These are phyloP conservation scores for Wickerhamomyces chaumierensis DNA, from an alignment of 805 yeast species.

Conservation along the genomic window DNA sequence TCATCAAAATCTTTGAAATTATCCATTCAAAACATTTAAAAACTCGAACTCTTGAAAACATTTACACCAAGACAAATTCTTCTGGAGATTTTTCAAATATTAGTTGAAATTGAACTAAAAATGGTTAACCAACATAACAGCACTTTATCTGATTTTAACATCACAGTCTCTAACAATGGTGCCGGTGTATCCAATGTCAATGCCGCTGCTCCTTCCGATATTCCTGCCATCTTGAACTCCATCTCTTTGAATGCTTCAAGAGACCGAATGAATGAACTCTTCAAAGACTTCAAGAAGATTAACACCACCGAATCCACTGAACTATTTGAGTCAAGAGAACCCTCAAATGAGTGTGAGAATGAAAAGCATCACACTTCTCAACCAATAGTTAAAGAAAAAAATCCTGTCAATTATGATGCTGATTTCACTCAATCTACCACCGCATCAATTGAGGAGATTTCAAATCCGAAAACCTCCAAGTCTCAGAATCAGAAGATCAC, in stretches of 20 bases:
- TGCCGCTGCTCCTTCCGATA: background rate
- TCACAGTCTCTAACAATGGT: background rate
- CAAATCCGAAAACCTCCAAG: slow-evolving; percentile 5
- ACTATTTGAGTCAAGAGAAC: background rate
- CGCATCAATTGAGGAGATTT: slow-evolving; percentile 11
- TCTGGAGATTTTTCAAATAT: background rate
- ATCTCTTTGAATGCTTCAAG: slow-evolving; percentile 17
- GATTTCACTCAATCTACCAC: slow-evolving; percentile 7
- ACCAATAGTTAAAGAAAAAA: background rate
- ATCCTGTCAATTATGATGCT: background rate
- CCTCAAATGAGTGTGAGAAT: background rate
- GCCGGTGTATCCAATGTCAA: background rate
- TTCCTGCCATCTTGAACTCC: slow-evolving; percentile 7
- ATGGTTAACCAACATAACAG: background rate
- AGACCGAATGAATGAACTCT: slow-evolving; percentile 16
- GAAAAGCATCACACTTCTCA: background rate
- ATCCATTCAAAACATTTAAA: background rate
- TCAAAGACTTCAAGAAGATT: slow-evolving; percentile 18
- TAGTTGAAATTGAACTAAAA: too few species aligned
- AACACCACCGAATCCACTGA: slow-evolving; percentile 1
- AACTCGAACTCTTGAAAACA: background rate
- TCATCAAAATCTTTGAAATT: background rate
- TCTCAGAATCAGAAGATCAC: slow-evolving; percentile 3
- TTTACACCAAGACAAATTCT: background rate
- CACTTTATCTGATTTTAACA: background rate